Evolutionary conservation across 2,329 filamentous ascomycete species (phyloP), one percentile per base, ranked within the genome.

Genomic region (Aspergillus fructus): DNA sequence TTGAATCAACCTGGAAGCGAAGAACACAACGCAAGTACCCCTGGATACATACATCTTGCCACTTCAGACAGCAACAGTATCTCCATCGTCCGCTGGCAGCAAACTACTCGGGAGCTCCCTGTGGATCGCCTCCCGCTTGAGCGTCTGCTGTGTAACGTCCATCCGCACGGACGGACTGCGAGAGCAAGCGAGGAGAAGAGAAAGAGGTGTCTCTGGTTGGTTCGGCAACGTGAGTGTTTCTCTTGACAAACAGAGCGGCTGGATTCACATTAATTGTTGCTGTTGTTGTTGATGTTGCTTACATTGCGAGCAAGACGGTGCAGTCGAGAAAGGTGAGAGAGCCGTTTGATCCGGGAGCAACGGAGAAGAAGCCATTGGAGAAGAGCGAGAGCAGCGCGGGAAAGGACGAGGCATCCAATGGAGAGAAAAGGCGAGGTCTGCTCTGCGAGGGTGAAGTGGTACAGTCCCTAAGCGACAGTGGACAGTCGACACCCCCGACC

Each of bases 361-460:
- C 42, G 49, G 30, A 23, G 41, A 46, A 21, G n/a, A 30, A 24
- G 15, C 21, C 21, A 27, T 41, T 43, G 39, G 24, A 39, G 17
- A 43, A 33, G 27, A 48, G 12, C 24, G 4, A 48, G 30, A 12
- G 27, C 27, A 19, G 17, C 46, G 23, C 17, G 46, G 46, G 19
- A 33, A 21, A 23, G 42, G 55, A 48, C 17, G 43, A 17, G 55
- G 49, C 55, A 43, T 53, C 55, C 55, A 57, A 52, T 57, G 46
- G 27, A 15, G 49, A 19, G 21, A 12, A 33, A 33, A 47, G 42
- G 54, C 46, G 54, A 56, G 46, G 46, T 11, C 27, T 30, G 27
- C 27, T 30, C 9, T 30, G 27, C 9, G 27, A 30, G 27, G 27
- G 9, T n/a, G 56, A 39, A 37, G 58, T 60, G 42, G 58, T 57